Evolutionary conservation across 2,329 filamentous ascomycete species (phyloP), one percentile per base, ranked within the genome.

Genomic region (Penicillium sp.): DNA sequence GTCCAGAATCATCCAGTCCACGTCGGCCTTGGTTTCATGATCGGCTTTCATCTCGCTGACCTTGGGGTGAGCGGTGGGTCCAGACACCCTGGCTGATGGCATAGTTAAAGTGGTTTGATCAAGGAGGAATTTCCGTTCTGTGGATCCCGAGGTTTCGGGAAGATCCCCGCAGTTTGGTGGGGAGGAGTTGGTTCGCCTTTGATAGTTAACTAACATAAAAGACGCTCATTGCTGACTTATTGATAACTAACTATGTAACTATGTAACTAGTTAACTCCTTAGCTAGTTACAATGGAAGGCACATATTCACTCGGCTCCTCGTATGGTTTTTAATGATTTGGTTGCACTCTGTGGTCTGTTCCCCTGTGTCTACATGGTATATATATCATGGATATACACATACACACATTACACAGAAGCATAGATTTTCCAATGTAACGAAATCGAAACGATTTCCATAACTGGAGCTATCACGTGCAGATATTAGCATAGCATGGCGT

Each of bases 1-100:
- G 59, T 83, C 80, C n/a, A 81, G 66, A 38, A 81, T 80, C 62
- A 80, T 74, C 31, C 74, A 60, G 54, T 83, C 76, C 12, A 80
- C 74, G 15, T 80, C 76, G 20, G 72, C 60, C 35, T 73, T 71
- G 4, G 60, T 63, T 20, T 66, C 63, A 3, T 63, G 47, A 46
- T 72, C 60, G 4, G 61, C 64, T 41, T 57, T 20, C 38, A 40
- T 24, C 5, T 40, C 23, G 12, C 20, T 10, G 15, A 13, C 6
- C 0, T 13, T 25, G 37, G 23, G 20, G 3, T 15, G 3, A 27
- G n/a, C 10, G 7, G 25, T 27, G 25, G 13, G 20, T 12, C 38
- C 38, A 15, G 33, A 6, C 33, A 20, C 33, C 18, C n/a, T 27
- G 38, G 23, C 23, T 25, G 24, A n/a, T 25, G 20, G 38, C 38